A percentile compares a stretch with the other conserved stretches of the same genome.
phyloP scores from a whole-genome alignment of 2,329 filamentous ascomycete species.

The Keithomyces neogunnii region DNA sequence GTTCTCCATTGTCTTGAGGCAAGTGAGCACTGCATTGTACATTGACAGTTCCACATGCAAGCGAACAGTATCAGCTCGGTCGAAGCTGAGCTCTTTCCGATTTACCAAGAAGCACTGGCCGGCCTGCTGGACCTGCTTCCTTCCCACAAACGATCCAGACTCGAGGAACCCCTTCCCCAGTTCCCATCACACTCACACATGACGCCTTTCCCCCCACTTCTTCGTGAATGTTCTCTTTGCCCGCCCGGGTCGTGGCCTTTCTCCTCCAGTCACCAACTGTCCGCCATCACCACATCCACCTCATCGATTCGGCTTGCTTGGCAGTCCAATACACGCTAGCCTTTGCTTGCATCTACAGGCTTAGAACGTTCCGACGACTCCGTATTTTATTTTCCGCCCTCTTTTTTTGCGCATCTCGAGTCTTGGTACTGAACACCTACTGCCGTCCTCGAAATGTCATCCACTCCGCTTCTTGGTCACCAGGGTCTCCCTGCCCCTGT shows the following conservation, averaged over 20 bases:
- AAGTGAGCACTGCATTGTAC: too few relatives aligned
- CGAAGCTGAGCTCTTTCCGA: neutral
- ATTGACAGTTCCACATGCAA: too few relatives aligned
- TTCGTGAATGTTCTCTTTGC: neutral
- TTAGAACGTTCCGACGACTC: neutral
- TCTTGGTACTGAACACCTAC: neutral
- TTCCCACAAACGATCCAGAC: neutral
- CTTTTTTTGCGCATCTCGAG: neutral
- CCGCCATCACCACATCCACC: conserved; percentile 4
- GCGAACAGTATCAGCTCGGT: neutral
- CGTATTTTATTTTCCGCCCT: neutral
- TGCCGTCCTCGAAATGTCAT: conserved; percentile 18
- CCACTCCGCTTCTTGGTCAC: conserved; percentile 24
- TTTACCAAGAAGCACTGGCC: neutral
- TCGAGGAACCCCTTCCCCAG: neutral
- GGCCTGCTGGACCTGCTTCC: neutral
- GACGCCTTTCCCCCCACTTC: neutral
- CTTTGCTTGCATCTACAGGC: neutral
- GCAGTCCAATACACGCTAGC: neutral
- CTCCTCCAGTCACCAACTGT: conserved; percentile 5
- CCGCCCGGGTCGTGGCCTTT: neutral
- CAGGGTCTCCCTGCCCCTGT: conserved; percentile 23
- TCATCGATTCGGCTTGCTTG: conserved; percentile 2
- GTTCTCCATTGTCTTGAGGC: too few relatives aligned
- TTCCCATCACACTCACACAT: too few relatives aligned